phyloP scores from a whole-genome alignment of 768 basidiomycete species.

The Trametes cubensis region DNA sequence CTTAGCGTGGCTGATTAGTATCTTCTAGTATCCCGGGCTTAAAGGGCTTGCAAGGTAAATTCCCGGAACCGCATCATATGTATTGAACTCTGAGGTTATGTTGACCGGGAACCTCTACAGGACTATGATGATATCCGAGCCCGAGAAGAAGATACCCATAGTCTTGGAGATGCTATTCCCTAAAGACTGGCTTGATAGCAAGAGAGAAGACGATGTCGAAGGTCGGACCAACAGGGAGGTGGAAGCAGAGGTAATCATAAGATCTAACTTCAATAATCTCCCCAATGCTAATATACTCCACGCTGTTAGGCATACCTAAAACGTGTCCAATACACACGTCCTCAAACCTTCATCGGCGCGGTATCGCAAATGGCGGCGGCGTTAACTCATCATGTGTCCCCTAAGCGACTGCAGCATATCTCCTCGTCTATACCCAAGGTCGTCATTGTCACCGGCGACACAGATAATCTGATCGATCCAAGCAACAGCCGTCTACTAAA shows the following conservation, averaged over 20 bases:
- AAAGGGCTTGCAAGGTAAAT: slow-evolving; percentile 6
- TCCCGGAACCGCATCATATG: background rate
- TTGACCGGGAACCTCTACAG: slow-evolving; percentile 35
- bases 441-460: slow-evolving; percentile 65
- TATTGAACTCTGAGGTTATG: background rate
- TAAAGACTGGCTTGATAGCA: slow-evolving; percentile 57
- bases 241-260: slow-evolving; percentile 50
- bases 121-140: slow-evolving; percentile 40
- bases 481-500: slow-evolving; percentile 56
- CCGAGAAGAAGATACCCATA: slow-evolving; percentile 49
- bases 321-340: slow-evolving; percentile 54
- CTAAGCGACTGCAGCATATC: slow-evolving; percentile 36
- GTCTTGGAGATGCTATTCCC: slow-evolving; percentile 65
- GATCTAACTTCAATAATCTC: no score
- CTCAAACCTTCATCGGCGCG: slow-evolving; percentile 61
- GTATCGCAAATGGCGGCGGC: slow-evolving; percentile 75
- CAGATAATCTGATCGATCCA: slow-evolving; percentile 60
- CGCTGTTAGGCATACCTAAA: slow-evolving; percentile 44
- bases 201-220: slow-evolving; percentile 52
- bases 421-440: slow-evolving; percentile 65
- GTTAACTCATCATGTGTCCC: slow-evolving; percentile 59
- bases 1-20: background rate
- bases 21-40: background rate
- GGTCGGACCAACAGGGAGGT: slow-evolving; percentile 68
- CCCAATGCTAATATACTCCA: no score